Evolutionary conservation across 345 rosid species (phyloP).

Genomic region (Eucalyptus polyanthemos): DNA sequence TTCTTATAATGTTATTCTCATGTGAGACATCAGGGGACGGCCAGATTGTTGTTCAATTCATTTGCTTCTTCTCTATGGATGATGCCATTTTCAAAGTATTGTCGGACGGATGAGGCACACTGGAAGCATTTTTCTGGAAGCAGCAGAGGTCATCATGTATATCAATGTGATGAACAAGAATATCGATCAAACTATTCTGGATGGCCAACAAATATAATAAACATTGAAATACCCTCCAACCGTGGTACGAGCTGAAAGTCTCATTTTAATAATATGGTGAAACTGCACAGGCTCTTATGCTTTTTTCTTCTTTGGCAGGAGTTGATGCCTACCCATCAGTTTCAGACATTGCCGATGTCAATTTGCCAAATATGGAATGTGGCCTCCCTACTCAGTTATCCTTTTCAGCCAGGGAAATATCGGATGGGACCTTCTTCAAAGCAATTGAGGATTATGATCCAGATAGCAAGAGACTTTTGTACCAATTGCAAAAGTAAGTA

Average conservation of each 20-base stretch:
- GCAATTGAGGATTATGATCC: conserved; percentile 94
- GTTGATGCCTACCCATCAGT: conserved; percentile 61
- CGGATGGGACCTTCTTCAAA: conserved; percentile 94
- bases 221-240: conserved; percentile 81
- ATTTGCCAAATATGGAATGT: conserved; percentile 78
- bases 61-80: conserved; percentile 89
- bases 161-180: conserved; percentile 76
- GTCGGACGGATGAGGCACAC: conserved; percentile 56
- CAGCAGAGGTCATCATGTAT: conserved; percentile 39
- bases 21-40: conserved; percentile 96
- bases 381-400: conserved; percentile 84
- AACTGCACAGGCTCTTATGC: neutral
- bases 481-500: conserved; percentile 69
- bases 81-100: conserved; percentile 84
- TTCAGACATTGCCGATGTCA: conserved; percentile 40
- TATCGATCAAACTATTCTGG: conserved; percentile 80
- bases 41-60: conserved; percentile 81
- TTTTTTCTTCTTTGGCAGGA: conserved; percentile 23
- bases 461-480: conserved; percentile 76
- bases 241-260: conserved; percentile 35
- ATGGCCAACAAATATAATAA: conserved; percentile 89
- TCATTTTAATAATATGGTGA: neutral
- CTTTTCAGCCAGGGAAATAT: conserved; percentile 90
- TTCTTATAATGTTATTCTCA: conserved; percentile 26
- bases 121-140: conserved; percentile 59